Base-by-base conservation (phyloP, 345 rosid genomes). In the Cardamine resedifolia region DNA sequence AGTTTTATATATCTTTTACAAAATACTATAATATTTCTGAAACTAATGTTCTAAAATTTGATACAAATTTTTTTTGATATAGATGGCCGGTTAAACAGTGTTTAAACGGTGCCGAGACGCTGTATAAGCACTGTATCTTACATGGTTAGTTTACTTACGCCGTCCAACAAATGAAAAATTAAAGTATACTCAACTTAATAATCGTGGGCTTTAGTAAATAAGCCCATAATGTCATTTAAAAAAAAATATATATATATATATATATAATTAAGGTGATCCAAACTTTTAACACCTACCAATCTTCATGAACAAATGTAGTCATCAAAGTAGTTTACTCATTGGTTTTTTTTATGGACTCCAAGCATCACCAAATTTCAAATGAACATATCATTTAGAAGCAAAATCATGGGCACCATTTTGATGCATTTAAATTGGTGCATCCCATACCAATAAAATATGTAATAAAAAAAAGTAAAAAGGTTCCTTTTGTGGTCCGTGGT, bases 401-500 rank as follows among this genome's bases (percentile, higher is more conserved):
- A n/a, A n/a, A n/a, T n/a, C n/a, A n/a, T n/a, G n/a, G n/a, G n/a
- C n/a, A n/a, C n/a, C n/a, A n/a, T n/a, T n/a, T n/a, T n/a, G n/a
- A n/a, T n/a, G n/a, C n/a, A n/a, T n/a, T 9, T 9, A 30, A 7
- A n/a, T 8, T 21, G 58, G 16, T 69, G 67, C 68, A 50, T 49
- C 11, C 3, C 24, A 19, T 23, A 33, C 49, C 58, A 52, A 44
- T 44, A 21, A 23, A 4, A 43, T 19, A 30, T 43, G 36, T 33
- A 43, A 64, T 56, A 65, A 63, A 56, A 47, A 24, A 66, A 49
- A 24, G 16, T 2, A 3, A 15, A 62, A 63, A 23, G 7, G 26
- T 47, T 65, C 7, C 12, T 66, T 57, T 66, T 36, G 41, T 11
- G 41, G 48, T 44, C 66, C 51, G 49, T 64, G 71, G 45, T 56